Conservation (phyloP, 75 land plant genomes). For the Picea glauca region DNA sequence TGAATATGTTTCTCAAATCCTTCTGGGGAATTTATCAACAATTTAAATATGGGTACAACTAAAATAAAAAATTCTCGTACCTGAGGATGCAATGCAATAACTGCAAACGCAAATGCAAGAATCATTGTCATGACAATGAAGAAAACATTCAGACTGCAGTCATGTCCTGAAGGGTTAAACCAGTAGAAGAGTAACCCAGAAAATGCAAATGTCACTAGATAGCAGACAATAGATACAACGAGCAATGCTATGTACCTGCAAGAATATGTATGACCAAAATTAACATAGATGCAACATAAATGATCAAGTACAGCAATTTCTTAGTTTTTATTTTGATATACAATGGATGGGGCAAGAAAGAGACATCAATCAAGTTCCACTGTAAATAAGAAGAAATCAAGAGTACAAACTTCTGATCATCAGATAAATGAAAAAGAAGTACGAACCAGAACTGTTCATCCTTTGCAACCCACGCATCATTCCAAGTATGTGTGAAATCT, state of each 20-base stretch:
- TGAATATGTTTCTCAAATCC: neutral
- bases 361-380: neutral
- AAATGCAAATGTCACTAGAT: conserved; percentile 60
- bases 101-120: conserved; percentile 67
- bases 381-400: neutral
- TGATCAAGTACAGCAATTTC: neutral
- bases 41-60: neutral
- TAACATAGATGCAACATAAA: neutral
- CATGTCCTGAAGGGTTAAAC: conserved; percentile 95
- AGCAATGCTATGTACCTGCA: conserved; percentile 69
- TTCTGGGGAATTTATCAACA: neutral
- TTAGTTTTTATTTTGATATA: conserved; percentile 2
- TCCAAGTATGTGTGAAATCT: conserved; percentile 90
- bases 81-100: conserved; percentile 68
- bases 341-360: neutral
- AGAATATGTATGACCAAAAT: neutral
- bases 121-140: conserved; percentile 86
- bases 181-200: conserved; percentile 80
- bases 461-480: conserved; percentile 88
- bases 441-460: conserved; percentile 82
- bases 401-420: neutral
- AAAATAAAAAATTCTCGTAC: conserved; percentile 23
- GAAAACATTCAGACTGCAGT: conserved; percentile 92
- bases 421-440: neutral
- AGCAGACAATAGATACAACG: conserved; percentile 65